Base-by-base conservation (phyloP, 2,329 filamentous ascomycete species). In the Botrytis aclada region DNA sequence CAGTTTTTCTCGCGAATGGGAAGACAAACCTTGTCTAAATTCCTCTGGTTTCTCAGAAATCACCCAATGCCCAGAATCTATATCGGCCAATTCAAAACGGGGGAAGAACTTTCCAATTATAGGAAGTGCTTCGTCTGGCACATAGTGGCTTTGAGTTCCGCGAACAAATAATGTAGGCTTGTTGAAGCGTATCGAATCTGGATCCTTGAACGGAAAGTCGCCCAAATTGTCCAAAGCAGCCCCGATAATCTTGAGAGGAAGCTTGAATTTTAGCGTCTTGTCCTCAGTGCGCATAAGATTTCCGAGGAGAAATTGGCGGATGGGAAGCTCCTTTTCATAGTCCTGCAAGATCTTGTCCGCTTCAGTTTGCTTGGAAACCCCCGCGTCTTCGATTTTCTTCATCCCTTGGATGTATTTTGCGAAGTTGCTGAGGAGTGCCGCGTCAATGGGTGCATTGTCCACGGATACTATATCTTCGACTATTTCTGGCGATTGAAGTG, bases 361-460 rank as follows among this genome's bases (percentile, higher is more conserved):
- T 66, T 97, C 92, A 25, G 88, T 87, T 78, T 93, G 91, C 76
- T 88, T 91, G 22, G 86, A 90, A 29, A 94, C 86, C 16, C 86
- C 84, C 0, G 89, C 88, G 1, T 87, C 86, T 74, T 97, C 92
- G 72, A 99, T 91, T 75, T 89, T 87, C 79, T 89, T 89, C 95
- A 99, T 97, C 73, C 90, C 95, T 70, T 89, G 88, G 34, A 97
- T 86, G 82, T 98, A 98, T 75, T 88, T 89, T 5, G 86, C 88
- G 80, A 98, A 98, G 79, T 92, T 89, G 75, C 87, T 89, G 75
- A 88, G 87, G 5, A 98, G 86, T 0, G 88, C 87, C 22, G 92
- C 92, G 80, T 97, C 94, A 14, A 97, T 87, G 3, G 95, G 95
- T 6, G 95, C 94, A 80, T 98, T 98, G 84, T 98, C 95, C 20